Percentiles rank a stretch among this genome's conserved stretches.
phyloP scores from a whole-genome alignment of 768 basidiomycete genomes.

The Cantharellus anzutake region DNA sequence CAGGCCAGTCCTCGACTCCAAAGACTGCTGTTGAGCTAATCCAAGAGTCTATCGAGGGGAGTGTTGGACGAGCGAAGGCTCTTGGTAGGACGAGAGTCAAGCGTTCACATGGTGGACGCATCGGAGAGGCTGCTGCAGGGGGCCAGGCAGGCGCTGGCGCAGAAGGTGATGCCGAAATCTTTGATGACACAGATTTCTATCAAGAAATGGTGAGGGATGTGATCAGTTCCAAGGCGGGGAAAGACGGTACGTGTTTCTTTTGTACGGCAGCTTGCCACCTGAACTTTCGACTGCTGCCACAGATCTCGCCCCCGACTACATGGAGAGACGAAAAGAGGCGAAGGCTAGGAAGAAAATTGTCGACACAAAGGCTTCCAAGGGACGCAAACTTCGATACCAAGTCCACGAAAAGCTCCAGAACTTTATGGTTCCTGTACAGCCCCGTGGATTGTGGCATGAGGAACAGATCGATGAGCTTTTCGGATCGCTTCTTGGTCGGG shows the following conservation, averaged over 20 bases:
- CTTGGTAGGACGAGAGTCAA: conserved; percentile 42
- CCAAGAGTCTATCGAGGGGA: conserved; percentile 46
- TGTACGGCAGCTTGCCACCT: too few species aligned
- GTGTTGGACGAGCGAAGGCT: conserved; percentile 26
- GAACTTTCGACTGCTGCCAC: too few species aligned
- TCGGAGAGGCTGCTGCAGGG: conserved; percentile 19
- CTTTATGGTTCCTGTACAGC: conserved; percentile 82
- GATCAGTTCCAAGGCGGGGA: conserved; percentile 34
- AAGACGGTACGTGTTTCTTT: conserved; percentile 1
- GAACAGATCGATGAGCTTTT: conserved; percentile 95
- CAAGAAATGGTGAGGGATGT: conserved; percentile 81
- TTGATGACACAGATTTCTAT: conserved; percentile 88
- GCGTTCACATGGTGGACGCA: conserved; percentile 26
- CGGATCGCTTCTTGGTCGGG: conserved; percentile 64
- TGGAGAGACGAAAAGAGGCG: not conserved
- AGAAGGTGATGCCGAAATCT: conserved; percentile 22
- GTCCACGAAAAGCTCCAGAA: conserved; percentile 92
- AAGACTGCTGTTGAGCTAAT: conserved; percentile 59
- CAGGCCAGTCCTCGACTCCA: conserved; percentile 23
- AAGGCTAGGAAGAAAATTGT: conserved; percentile 53
- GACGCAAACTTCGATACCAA: conserved; percentile 84
- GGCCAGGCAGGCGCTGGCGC: conserved; percentile 15
- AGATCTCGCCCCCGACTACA: too few species aligned
- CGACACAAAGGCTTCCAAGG: conserved; percentile 94
- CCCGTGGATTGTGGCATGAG: conserved; percentile 54